A percentile compares a stretch with the other conserved stretches of the same genome.
Conservation (phyloP, 2,329 filamentous ascomycete species). For the Calonectria hawksworthii region DNA sequence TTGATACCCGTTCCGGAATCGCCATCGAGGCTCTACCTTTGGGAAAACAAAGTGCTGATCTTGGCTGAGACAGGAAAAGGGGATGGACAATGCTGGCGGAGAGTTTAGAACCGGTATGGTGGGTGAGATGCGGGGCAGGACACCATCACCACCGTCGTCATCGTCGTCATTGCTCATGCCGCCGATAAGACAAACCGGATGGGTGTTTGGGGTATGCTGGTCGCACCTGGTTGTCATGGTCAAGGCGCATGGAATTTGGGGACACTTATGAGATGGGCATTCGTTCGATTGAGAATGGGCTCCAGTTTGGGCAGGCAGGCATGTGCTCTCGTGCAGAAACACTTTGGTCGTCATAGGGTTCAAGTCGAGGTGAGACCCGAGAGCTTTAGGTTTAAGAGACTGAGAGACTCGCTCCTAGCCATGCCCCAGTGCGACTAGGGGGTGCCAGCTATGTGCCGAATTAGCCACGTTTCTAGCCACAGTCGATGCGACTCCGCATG, state of each 20-base stretch:
- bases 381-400: background rate
- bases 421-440: background rate
- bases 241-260: background rate
- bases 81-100: conserved; percentile 14
- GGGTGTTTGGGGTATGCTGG: background rate
- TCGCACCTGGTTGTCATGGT: background rate
- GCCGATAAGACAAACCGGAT: background rate
- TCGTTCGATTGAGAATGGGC: background rate
- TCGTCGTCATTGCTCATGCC: background rate
- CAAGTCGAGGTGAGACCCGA: conserved; percentile 1
- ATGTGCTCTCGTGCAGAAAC: background rate
- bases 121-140: conserved; percentile 22
- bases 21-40: background rate
- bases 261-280: background rate
- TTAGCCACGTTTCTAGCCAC: conserved; percentile 5
- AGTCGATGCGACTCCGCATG: background rate
- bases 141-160: conserved; percentile 6
- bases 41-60: conserved; percentile 23
- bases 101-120: conserved; percentile 27
- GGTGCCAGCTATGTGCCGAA: background rate
- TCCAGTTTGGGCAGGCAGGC: background rate
- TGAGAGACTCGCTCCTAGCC: background rate
- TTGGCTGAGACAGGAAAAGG: conserved; percentile 29
- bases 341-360: background rate
- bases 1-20: conserved; percentile 27